Evolutionary conservation across 805 yeast genomes (phyloP).

Genomic region (Candida sithepensis): DNA sequence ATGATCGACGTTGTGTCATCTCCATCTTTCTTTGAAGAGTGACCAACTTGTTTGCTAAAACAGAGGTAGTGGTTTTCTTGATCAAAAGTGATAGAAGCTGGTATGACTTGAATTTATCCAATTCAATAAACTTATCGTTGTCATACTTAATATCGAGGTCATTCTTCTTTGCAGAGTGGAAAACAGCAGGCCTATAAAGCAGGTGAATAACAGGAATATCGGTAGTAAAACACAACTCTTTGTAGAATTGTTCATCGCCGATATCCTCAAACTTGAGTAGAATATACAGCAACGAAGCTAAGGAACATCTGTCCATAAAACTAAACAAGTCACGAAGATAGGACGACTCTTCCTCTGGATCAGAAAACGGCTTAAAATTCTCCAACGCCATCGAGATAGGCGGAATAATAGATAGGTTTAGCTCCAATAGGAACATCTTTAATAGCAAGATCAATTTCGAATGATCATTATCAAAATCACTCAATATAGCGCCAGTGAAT

Average conservation of each 20-base stretch:
- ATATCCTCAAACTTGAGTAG: slow-evolving; percentile 2
- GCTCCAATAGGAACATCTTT: slow-evolving; percentile 12
- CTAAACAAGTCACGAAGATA: slow-evolving; percentile 6
- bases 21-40: slow-evolving; percentile 5
- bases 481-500: slow-evolving; percentile 3
- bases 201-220: slow-evolving; percentile 14
- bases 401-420: slow-evolving; percentile 10
- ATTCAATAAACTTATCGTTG: slow-evolving; percentile 10
- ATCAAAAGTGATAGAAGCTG: slow-evolving; percentile 2
- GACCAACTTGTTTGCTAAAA: neutral
- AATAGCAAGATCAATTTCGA: slow-evolving; percentile 11
- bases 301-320: slow-evolving; percentile 13
- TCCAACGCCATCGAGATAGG: slow-evolving; percentile 13
- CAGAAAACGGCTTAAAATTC: slow-evolving; percentile 1
- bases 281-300: slow-evolving; percentile 8
- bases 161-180: slow-evolving; percentile 1
- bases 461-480: slow-evolving; percentile 1
- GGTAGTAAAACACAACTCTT: slow-evolving; percentile 3
- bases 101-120: slow-evolving; percentile 9
- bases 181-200: slow-evolving; percentile 9
- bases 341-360: neutral
- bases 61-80: neutral
- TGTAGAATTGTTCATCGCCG: slow-evolving; percentile 4
- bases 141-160: neutral
- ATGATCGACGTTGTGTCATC: slow-evolving; percentile 1